These are phyloP conservation scores for Fistulinella prunicolor DNA, from an alignment of 768 basidiomycete genomes.

Conservation along the genomic window DNA sequence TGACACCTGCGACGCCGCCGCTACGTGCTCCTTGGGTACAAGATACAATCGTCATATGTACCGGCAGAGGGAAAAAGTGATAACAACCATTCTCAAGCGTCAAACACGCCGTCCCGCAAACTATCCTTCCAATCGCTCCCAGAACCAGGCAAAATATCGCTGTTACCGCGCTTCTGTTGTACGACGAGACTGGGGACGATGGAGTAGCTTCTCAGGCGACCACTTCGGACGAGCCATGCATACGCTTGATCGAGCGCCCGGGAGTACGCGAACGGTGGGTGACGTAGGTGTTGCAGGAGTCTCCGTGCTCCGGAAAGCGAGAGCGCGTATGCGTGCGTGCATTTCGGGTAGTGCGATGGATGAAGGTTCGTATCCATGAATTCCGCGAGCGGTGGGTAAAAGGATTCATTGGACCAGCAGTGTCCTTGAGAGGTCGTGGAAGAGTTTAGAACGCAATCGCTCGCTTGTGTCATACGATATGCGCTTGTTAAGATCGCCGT, in stretches of 20 bases:
- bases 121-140: conserved; percentile 58
- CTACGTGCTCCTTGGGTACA: no score
- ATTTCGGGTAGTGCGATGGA: conserved; percentile 60
- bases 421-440: conserved; percentile 48
- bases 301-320: conserved; percentile 57
- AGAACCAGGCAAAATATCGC: conserved; percentile 50
- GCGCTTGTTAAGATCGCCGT: background rate
- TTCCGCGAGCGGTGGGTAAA: conserved; percentile 37
- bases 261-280: conserved; percentile 72
- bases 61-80: no score
- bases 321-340: conserved; percentile 71
- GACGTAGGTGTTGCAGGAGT: conserved; percentile 55
- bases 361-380: conserved; percentile 38
- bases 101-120: conserved; percentile 48
- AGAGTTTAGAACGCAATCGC: no score
- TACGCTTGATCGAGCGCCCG: conserved; percentile 74
- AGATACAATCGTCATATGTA: no score
- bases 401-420: conserved; percentile 73
- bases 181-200: conserved; percentile 65
- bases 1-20: no score
- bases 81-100: no score
- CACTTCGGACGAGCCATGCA: conserved; percentile 60
- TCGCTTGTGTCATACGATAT: no score
- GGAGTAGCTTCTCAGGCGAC: conserved; percentile 56
- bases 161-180: conserved; percentile 56